Percentiles rank a stretch among this genome's conserved stretches.
Conservation (phyloP, 345 rosid species). For the rapeseed (Brassica napus) region Da-Ae NC_063438.1:20512501-20513000, state of each 20-base stretch:
- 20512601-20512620: conserved; percentile 23
- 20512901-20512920: conserved; percentile 51
- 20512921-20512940: conserved; percentile 51
- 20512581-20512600: conserved; percentile 23
- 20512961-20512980: conserved; percentile 23
- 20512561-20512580: conserved; percentile 20
- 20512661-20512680: not conserved
- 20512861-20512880: conserved; percentile 22
- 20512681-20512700: conserved; percentile 16
- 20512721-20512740: conserved; percentile 46
- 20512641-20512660: not conserved
- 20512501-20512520: not conserved
- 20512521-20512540: not conserved
- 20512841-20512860: conserved; percentile 27
- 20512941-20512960: conserved; percentile 40
- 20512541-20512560: conserved; percentile 7
- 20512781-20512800: conserved; percentile 49
- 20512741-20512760: conserved; percentile 74
- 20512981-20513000: conserved; percentile 15
- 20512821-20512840: conserved; percentile 23
- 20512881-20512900: conserved; percentile 20
- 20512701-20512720: conserved; percentile 35
- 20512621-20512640: conserved; percentile 9
- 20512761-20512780: conserved; percentile 85
- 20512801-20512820: conserved; percentile 50